phyloP scores from a whole-genome alignment of 345 rosid genomes.

The Firmiana major region DNA sequence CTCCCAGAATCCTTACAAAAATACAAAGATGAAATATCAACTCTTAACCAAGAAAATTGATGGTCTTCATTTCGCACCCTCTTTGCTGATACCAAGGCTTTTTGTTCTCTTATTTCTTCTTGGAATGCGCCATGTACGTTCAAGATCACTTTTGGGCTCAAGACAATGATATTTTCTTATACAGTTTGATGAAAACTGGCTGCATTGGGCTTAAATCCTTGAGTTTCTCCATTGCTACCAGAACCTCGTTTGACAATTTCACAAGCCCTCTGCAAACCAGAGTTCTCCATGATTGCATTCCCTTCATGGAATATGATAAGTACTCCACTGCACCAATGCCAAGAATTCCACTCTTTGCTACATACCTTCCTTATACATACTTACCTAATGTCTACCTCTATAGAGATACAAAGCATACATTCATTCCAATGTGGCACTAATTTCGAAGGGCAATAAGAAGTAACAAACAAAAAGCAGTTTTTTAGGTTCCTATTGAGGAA shows the following conservation, averaged over 20 bases:
- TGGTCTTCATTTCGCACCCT: background rate
- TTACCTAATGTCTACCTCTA: background rate
- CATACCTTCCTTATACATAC: constrained; percentile 9
- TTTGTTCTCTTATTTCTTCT: background rate
- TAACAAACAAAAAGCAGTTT: too few species aligned
- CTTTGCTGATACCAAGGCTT: background rate
- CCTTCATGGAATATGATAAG: background rate
- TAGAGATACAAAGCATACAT: background rate
- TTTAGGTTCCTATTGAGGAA: too few species aligned
- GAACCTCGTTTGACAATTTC: background rate
- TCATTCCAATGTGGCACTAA: background rate
- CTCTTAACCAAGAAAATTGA: background rate
- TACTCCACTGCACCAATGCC: background rate
- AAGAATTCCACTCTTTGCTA: background rate
- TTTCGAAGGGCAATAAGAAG: background rate
- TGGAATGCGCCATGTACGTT: background rate
- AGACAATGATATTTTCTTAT: background rate
- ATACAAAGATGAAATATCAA: background rate
- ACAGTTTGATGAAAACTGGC: background rate
- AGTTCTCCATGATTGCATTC: background rate
- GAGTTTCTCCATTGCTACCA: constrained; percentile 8
- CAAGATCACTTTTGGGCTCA: constrained; percentile 5
- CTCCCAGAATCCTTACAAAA: background rate
- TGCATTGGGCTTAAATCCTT: constrained; percentile 15
- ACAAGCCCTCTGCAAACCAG: background rate